Percentiles rank a stretch among this genome's conserved stretches.
Evolutionary conservation across 768 basidiomycete species (phyloP).

Genomic region (Kwoniella dejecticola): DNA sequence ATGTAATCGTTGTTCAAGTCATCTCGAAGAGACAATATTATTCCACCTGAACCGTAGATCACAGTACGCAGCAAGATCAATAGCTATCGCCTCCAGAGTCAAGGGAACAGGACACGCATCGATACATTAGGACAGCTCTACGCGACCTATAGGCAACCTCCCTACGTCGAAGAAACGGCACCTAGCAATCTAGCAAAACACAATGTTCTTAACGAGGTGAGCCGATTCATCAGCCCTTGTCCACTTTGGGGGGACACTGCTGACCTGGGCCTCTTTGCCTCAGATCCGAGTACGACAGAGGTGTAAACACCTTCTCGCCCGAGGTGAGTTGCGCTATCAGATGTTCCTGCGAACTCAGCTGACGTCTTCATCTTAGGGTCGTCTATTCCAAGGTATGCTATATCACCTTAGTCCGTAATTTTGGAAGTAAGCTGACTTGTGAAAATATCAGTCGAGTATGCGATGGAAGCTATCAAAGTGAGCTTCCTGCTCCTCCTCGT

Average conservation of each 20-base stretch:
- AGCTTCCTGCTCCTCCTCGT: conserved; percentile 4
- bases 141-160: too few relatives aligned
- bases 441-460: conserved; percentile 88
- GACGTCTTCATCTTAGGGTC: conserved; percentile 62
- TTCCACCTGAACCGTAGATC: too few relatives aligned
- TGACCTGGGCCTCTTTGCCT: background rate
- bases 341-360: conserved; percentile 3
- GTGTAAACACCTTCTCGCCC: conserved; percentile 98
- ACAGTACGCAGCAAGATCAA: too few relatives aligned
- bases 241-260: too few relatives aligned
- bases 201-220: conserved; percentile 53
- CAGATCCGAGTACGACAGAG: conserved; percentile 67
- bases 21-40: background rate
- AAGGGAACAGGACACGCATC: too few relatives aligned
- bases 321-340: conserved; percentile 56
- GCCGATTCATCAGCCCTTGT: conserved; percentile 13
- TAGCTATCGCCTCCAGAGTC: too few relatives aligned
- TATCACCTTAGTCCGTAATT: too few relatives aligned
- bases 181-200: conserved; percentile 11
- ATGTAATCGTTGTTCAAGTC: background rate
- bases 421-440: too few relatives aligned
- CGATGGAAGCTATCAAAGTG: conserved; percentile 98
- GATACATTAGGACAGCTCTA: too few relatives aligned
- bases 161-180: too few relatives aligned
- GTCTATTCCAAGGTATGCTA: conserved; percentile 86